Base-by-base conservation (phyloP, 1,139 yeast species). In the Geotrichum histeridarum region DNA sequence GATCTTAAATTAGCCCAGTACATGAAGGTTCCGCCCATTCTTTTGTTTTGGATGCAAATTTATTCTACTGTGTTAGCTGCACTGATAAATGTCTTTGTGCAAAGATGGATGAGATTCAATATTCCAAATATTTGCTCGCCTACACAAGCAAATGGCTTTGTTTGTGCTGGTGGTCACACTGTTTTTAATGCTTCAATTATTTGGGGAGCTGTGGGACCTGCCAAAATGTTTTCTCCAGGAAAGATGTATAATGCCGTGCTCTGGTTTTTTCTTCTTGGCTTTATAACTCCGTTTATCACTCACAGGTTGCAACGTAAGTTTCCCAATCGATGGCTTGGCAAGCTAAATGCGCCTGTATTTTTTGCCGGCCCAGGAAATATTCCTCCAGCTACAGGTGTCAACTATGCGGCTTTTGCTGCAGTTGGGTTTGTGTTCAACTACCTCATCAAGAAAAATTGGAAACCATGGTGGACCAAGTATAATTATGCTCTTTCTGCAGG, bases 401-500 rank as follows among this genome's bases (percentile, higher is more conserved):
- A 73, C 56, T 73, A 72, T 50, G 63, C 71, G 70, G 41, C 77
- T 3, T 73, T 69, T 57, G 71, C 73, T 54, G 63, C 68, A n/a
- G 71, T 74, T 50, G 74, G 78, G 53, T 65, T 75, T 43, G 59
- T 66, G 32, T 76, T 74, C 64, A 75, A 74, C 56, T 75, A 64
- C 63, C 68, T 63, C 56, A 60, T 75, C 50, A 73, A 72, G 61
- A 70, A 68, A 55, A 67, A 65, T 58, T 49, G 54, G 56, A 15
- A 43, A 4, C 41, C 54, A 3, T 79, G 73, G 94, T 93, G 55
- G 90, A 81, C 62, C 85, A 77, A 58, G 94, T 86, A 73, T 88
- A 83, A 57, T 85, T 75, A 57, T 86, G 48, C 73, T 76, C 67
- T 67, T 73, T 62, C 64, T 66, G 59, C 64, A 70, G 63, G 69